These are phyloP conservation scores for Aspergillus sparsus DNA, from an alignment of 495 filamentous ascomycete species.

Conservation along the genomic window DNA sequence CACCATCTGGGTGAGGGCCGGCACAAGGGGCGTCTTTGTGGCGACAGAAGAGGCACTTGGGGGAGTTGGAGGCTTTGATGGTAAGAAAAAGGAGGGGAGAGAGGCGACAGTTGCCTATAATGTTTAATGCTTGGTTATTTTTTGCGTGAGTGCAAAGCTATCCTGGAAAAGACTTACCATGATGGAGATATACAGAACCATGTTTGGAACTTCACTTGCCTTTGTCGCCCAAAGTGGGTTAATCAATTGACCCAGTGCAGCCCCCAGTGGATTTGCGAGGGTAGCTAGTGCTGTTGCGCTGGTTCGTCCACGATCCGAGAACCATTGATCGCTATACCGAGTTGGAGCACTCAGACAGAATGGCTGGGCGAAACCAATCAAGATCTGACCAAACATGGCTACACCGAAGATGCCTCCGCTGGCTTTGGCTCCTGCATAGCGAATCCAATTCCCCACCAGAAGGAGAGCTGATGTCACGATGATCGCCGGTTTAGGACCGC, in stretches of 20 bases:
- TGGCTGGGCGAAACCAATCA: constrained; percentile 86
- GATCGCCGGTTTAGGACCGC: constrained; percentile 77
- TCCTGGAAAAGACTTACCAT: constrained; percentile 58
- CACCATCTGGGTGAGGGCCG: constrained; percentile 48
- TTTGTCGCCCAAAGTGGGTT: constrained; percentile 71
- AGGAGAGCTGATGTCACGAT: constrained; percentile 69
- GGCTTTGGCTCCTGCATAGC: constrained; percentile 75
- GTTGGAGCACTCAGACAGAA: constrained; percentile 91
- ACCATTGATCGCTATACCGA: constrained; percentile 92
- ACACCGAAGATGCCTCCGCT: constrained; percentile 65
- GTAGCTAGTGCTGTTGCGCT: constrained; percentile 84
- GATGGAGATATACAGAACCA: constrained; percentile 85
- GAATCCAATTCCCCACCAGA: constrained; percentile 87
- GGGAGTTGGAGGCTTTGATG: constrained; percentile 74
- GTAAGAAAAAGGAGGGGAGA: constrained; percentile 85
- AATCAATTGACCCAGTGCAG: constrained; percentile 83
- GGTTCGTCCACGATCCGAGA: constrained; percentile 78
- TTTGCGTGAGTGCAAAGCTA: neutral
- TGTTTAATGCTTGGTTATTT: constrained; percentile 16
- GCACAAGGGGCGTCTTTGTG: constrained; percentile 51
- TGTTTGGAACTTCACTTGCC: constrained; percentile 66
- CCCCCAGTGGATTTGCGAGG: constrained; percentile 85
- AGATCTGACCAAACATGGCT: constrained; percentile 92
- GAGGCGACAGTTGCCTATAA: constrained; percentile 65
- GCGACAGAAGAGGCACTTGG: constrained; percentile 54